A percentile compares a stretch with the other conserved stretches of the same genome.
phyloP scores from a whole-genome alignment of 257 asterid species.

The Scutellaria galericulata region DNA sequence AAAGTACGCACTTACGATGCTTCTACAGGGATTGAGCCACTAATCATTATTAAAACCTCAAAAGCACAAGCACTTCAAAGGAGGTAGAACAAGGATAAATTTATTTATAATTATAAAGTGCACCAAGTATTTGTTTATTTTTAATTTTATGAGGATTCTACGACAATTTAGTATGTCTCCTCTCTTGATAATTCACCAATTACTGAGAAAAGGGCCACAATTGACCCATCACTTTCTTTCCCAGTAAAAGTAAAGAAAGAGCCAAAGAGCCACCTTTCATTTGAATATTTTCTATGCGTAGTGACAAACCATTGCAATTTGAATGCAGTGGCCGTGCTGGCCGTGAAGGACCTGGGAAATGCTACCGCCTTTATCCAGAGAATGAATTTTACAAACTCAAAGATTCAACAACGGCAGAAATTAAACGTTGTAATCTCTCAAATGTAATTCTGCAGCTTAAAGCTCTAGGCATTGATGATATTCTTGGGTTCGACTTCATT shows the following conservation, averaged over 20 bases:
- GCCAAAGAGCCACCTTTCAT: neutral
- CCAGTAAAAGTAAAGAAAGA: neutral
- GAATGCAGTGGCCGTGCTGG: slow-evolving; percentile 98
- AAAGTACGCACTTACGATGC: slow-evolving; percentile 91
- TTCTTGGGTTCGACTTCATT: slow-evolving; percentile 87
- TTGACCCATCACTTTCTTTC: neutral
- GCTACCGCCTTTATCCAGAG: slow-evolving; percentile 98
- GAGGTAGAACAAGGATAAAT: slow-evolving; percentile 54
- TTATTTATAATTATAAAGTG: slow-evolving; percentile 4
- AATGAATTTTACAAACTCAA: slow-evolving; percentile 80
- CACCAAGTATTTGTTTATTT: neutral
- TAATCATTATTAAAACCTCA: slow-evolving; percentile 85
- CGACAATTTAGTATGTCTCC: slow-evolving; percentile 10
- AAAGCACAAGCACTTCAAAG: slow-evolving; percentile 98
- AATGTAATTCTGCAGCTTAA: slow-evolving; percentile 94
- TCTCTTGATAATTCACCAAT: slow-evolving; percentile 11
- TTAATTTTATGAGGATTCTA: neutral
- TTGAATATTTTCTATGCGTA: slow-evolving; percentile 11
- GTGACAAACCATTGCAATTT: slow-evolving; percentile 22
- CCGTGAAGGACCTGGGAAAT: slow-evolving; percentile 97
- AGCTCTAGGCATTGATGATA: slow-evolving; percentile 88
- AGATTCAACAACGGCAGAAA: slow-evolving; percentile 87
- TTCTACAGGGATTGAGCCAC: slow-evolving; percentile 82
- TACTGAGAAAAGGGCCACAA: slow-evolving; percentile 11
- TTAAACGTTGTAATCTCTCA: slow-evolving; percentile 90